Base-by-base conservation (phyloP, 2,329 filamentous ascomycete genomes). In the Pseudogymnoascus sp. region DNA sequence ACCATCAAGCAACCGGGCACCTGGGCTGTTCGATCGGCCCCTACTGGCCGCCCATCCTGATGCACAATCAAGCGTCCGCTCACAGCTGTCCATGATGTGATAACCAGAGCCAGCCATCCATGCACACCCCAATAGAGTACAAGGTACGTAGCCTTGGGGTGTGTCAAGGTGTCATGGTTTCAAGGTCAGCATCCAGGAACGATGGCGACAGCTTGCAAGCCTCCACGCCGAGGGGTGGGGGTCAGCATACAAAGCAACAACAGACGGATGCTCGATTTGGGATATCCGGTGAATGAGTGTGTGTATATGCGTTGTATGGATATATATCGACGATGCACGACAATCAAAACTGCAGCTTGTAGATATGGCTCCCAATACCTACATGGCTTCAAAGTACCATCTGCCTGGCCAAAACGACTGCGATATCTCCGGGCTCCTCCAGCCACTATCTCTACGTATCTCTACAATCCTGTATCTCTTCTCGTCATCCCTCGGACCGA, bases 61-160 rank as follows among this genome's bases (percentile, higher is more conserved):
- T 50, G 44, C 44, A 50, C 44, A 50, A 23, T 17, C 44, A 28
- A 50, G 44, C 44, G 23, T 17, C 44, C 23, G 44, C 23, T 50
- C 23, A 50, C 44, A 50, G 15, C 44, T 50, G 44, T 50, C 44
- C 44, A 50, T 50, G 44, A 28, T 50, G 44, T 50, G 44, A 50
- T 50, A 50, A 50, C 44, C 44, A 50, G 44, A 50, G 44, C 44
- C 44, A 50, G 21, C 44, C 44, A 50, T 50, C 44, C 44, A 50
- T 50, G 44, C 44, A 50, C 44, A 50, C 44, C 44, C 44, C 44
- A 13, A 50, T 50, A 50, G 44, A 50, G 44, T 50, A 50, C 44
- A 50, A 10, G 17, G 44, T 50, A 50, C 44, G 23, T 50, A 50
- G 23, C 44, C n/a, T 23, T 19, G 7, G n/a, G 21, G 44, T 50